Percentiles rank a stretch among this genome's conserved stretches.
These are phyloP conservation scores for Chlorociboria aeruginascens DNA, from an alignment of 495 filamentous ascomycete genomes.

Conservation along the genomic window DNA sequence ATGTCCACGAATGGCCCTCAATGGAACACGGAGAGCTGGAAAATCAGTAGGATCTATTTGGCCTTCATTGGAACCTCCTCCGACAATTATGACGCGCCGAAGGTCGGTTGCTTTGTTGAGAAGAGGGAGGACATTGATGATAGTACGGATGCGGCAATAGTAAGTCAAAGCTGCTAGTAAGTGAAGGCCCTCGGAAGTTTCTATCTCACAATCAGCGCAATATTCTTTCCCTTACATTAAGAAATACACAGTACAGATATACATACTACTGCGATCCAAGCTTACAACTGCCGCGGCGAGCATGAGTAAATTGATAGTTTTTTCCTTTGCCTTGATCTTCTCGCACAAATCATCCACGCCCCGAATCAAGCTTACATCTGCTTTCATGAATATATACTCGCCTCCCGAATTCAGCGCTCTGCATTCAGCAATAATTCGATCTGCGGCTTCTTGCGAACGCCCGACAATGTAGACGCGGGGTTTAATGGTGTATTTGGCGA, in stretches of 20 bases:
- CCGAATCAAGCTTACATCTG: constrained; percentile 14
- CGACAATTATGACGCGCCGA: constrained; percentile 49
- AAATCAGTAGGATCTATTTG: constrained; percentile 36
- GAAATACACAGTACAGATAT: not conserved
- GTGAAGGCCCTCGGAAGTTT: constrained; percentile 48
- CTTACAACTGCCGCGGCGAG: constrained; percentile 9
- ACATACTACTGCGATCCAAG: constrained; percentile 1
- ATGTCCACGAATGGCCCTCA: constrained; percentile 29
- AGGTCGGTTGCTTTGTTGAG: constrained; percentile 32
- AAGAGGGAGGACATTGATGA: constrained; percentile 49
- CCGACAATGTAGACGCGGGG: constrained; percentile 27
- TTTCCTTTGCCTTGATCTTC: constrained; percentile 12
- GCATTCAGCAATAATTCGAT: constrained; percentile 23
- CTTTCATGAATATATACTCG: constrained; percentile 17
- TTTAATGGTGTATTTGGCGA: constrained; percentile 13
- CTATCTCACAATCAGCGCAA: constrained; percentile 15
- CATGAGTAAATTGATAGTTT: constrained; percentile 19
- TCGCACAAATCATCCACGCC: constrained; percentile 18
- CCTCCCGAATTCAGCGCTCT: constrained; percentile 11
- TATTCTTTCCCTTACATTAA: not conserved
- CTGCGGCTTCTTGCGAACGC: constrained; percentile 27
- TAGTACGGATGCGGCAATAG: constrained; percentile 54
- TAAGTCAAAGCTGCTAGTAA: constrained; percentile 39
- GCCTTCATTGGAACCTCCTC: constrained; percentile 41
- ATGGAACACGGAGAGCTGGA: constrained; percentile 19